Conservation (phyloP, 1,284 basidiomycete species). For the Puccinia hordei region DNA sequence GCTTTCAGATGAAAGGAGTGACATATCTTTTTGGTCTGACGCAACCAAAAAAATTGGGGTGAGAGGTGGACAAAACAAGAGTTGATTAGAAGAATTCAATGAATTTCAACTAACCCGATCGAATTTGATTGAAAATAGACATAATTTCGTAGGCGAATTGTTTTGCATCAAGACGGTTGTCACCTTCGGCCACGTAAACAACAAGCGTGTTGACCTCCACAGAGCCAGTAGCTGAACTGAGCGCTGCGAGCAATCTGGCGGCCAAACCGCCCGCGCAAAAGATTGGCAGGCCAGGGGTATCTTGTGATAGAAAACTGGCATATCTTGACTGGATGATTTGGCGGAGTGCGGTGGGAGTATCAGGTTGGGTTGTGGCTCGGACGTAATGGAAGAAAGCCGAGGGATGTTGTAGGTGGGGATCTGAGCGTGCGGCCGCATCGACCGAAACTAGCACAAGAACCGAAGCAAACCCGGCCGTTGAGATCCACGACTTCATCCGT, state of each 20-base stretch:
- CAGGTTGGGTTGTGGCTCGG: too few relatives aligned
- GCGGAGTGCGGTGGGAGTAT: background rate
- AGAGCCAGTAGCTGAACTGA: background rate
- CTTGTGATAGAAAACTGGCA: background rate
- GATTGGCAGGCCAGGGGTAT: background rate
- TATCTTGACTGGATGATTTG: background rate
- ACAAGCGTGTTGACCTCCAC: background rate
- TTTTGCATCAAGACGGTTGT: constrained; percentile 29
- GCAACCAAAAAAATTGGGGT: background rate
- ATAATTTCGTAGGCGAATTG: background rate
- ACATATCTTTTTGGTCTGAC: background rate
- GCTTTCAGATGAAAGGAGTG: too few relatives aligned
- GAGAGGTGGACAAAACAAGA: too few relatives aligned
- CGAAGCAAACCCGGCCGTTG: constrained; percentile 1
- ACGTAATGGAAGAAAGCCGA: constrained; percentile 6
- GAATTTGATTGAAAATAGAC: background rate
- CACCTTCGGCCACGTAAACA: constrained; percentile 37
- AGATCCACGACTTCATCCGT: constrained; percentile 12
- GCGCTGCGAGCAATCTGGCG: background rate
- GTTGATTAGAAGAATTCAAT: background rate
- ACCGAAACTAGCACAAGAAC: constrained; percentile 30
- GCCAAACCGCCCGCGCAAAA: constrained; percentile 32
- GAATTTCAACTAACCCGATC: background rate
- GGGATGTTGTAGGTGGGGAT: constrained; percentile 1
- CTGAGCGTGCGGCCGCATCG: constrained; percentile 17